A percentile compares a stretch with the other conserved stretches of the same genome.
phyloP scores from a whole-genome alignment of 2,329 filamentous ascomycete genomes.

The Hypoxylon sp. region DNA sequence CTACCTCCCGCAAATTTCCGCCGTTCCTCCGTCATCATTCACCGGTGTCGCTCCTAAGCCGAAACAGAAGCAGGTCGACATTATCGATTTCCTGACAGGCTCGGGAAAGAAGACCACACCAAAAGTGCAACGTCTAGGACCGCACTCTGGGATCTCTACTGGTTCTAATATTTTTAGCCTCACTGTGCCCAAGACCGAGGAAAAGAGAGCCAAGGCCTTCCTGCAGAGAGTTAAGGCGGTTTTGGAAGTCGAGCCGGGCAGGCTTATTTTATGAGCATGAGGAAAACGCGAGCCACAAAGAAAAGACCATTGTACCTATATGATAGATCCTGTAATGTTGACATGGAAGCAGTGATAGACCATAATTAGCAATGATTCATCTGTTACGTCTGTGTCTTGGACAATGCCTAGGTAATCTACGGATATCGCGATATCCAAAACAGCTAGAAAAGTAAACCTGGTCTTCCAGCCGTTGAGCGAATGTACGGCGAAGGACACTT shows the following conservation, averaged over 20 bases:
- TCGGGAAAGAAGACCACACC: constrained; percentile 52
- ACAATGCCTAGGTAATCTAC: not conserved
- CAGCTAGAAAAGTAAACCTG: no score
- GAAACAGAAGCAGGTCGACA: constrained; percentile 72
- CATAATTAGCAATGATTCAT: constrained; percentile 37
- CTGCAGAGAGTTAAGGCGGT: constrained; percentile 88
- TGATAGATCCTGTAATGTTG: constrained; percentile 42
- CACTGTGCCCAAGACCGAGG: constrained; percentile 82
- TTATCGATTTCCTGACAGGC: constrained; percentile 83
- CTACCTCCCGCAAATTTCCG: constrained; percentile 80
- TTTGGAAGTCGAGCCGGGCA: constrained; percentile 83
- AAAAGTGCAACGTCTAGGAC: constrained; percentile 53
- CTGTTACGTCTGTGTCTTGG: constrained; percentile 3
- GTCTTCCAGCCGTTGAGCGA: no score
- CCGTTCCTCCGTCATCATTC: constrained; percentile 65
- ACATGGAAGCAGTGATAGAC: constrained; percentile 45
- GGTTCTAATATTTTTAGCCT: constrained; percentile 86
- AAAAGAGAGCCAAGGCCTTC: constrained; percentile 85
- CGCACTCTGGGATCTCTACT: constrained; percentile 64
- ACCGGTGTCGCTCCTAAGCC: constrained; percentile 54
- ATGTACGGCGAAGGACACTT: no score
- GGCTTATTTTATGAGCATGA: constrained; percentile 72
- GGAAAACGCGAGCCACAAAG: not conserved
- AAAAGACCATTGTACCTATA: constrained; percentile 44
- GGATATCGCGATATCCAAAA: not conserved